Evolutionary conservation across 2,329 filamentous ascomycete genomes (phyloP).

Genomic region (Microdochium bolleyi): DNA sequence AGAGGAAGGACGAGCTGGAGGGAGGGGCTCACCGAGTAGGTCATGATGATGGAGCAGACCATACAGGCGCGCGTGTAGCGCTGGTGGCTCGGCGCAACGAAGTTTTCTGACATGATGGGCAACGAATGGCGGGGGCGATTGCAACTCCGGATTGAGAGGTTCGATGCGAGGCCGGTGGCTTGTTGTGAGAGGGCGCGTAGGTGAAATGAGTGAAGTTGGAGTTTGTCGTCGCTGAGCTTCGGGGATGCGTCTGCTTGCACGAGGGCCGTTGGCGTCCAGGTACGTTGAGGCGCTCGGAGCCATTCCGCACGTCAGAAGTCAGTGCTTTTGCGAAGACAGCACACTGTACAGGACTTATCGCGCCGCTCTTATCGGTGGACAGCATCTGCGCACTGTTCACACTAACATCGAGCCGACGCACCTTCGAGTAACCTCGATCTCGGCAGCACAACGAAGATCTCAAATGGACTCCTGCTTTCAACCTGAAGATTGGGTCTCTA

Average conservation of each 20-base stretch:
- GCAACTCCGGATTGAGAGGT: neutral
- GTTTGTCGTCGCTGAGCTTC: neutral
- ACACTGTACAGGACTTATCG: no score
- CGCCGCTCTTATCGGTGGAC: no score
- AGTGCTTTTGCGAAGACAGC: no score
- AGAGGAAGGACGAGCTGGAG: constrained; percentile 5
- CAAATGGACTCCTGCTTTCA: no score
- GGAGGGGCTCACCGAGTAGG: constrained; percentile 52
- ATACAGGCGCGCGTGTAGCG: constrained; percentile 93
- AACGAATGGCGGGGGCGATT: neutral
- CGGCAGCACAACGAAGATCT: no score
- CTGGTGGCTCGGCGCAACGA: constrained; percentile 66
- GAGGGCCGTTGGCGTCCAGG: neutral
- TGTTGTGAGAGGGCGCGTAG: neutral
- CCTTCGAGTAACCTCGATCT: no score
- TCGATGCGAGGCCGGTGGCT: no score
- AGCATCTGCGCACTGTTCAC: no score
- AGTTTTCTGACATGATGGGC: constrained; percentile 44
- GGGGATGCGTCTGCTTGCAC: neutral
- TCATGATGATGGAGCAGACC: constrained; percentile 94
- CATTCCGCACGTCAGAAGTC: neutral
- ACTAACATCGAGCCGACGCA: no score
- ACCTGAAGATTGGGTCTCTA: no score
- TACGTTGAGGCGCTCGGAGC: neutral
- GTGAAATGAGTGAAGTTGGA: neutral